Percentiles rank a stretch among this genome's conserved stretches.
Conservation (phyloP, 345 rosid genomes). For the Trapa bicornis region DNA sequence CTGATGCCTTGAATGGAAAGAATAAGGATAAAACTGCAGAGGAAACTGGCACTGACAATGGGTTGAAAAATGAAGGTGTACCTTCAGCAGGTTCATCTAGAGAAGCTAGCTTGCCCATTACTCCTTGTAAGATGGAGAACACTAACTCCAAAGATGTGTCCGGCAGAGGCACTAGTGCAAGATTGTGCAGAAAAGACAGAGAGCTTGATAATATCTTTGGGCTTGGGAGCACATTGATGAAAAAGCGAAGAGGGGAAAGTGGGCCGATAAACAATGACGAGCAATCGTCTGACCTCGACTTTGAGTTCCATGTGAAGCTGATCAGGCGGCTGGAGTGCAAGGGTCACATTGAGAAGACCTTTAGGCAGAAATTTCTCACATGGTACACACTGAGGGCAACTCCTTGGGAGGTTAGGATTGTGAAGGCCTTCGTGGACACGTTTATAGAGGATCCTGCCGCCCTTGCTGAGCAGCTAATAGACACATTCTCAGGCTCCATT, state of each 20-base stretch:
- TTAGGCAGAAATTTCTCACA: constrained; percentile 83
- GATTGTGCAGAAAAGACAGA: constrained; percentile 26
- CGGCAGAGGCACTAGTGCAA: constrained; percentile 35
- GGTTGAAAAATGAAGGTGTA: constrained; percentile 28
- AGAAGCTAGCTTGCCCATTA: constrained; percentile 53
- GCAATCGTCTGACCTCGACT: constrained; percentile 37
- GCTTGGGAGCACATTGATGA: constrained; percentile 41
- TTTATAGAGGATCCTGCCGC: constrained; percentile 66
- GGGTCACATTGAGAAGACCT: constrained; percentile 85
- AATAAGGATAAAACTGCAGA: constrained; percentile 21
- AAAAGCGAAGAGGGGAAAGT: constrained; percentile 37
- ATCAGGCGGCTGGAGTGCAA: constrained; percentile 65
- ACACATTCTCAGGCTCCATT: constrained; percentile 68
- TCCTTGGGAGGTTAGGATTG: constrained; percentile 57
- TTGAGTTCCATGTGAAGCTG: constrained; percentile 62
- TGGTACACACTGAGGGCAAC: constrained; percentile 93
- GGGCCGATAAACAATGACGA: constrained; percentile 24
- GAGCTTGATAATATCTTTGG: constrained; percentile 24
- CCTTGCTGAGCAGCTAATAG: constrained; percentile 80
- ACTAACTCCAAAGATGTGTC: constrained; percentile 28
- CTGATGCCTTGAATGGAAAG: constrained; percentile 24
- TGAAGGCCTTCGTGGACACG: constrained; percentile 63
- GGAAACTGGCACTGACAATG: constrained; percentile 30
- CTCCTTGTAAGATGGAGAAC: constrained; percentile 62
- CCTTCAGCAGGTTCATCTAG: constrained; percentile 23